Percentiles rank a stretch among this genome's conserved stretches.
phyloP scores from a whole-genome alignment of 345 rosid species.

The Pugionium cornutum region DNA sequence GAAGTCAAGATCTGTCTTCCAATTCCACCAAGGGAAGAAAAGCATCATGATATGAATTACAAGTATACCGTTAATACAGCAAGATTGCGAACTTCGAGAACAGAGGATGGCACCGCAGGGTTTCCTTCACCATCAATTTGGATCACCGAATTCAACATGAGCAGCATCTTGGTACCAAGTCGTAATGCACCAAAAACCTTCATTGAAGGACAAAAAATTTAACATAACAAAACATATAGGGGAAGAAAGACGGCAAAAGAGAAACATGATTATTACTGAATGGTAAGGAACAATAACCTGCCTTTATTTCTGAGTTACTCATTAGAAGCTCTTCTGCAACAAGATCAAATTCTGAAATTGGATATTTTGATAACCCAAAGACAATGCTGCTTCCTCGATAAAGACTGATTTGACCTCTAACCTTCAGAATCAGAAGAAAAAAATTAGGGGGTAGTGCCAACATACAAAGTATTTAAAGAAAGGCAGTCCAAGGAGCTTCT shows the following conservation, averaged over 20 bases:
- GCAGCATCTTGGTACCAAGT: slow-evolving; percentile 86
- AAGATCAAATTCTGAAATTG: slow-evolving; percentile 97
- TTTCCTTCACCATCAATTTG: slow-evolving; percentile 94
- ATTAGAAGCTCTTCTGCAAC: slow-evolving; percentile 95
- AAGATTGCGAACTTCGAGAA: slow-evolving; percentile 95
- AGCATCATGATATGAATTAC: slow-evolving; percentile 20
- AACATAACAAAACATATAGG: slow-evolving; percentile 1
- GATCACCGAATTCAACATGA: slow-evolving; percentile 94
- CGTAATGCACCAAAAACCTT: slow-evolving; percentile 97
- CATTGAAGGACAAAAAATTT: slow-evolving; percentile 33
- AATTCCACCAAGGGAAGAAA: slow-evolving; percentile 13
- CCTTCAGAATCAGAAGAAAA: slow-evolving; percentile 55
- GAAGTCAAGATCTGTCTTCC: slow-evolving; percentile 32
- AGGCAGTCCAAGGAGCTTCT: slow-evolving; percentile 26
- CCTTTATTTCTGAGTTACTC: slow-evolving; percentile 96
- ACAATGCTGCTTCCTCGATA: slow-evolving; percentile 82
- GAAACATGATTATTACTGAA: slow-evolving; percentile 13
- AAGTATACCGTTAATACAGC: slow-evolving; percentile 85
- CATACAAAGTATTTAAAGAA: slow-evolving; percentile 13
- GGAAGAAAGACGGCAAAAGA: slow-evolving; percentile 4
- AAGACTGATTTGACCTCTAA: slow-evolving; percentile 90
- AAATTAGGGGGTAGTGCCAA: slow-evolving; percentile 8
- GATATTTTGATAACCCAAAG: slow-evolving; percentile 81
- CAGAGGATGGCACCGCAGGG: slow-evolving; percentile 77
- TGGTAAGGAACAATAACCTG: slow-evolving; percentile 42